Evolutionary conservation across 257 asterid genomes (phyloP), one percentile per base, ranked within the genome.

Genomic region (Fraxinus excelsior): DNA sequence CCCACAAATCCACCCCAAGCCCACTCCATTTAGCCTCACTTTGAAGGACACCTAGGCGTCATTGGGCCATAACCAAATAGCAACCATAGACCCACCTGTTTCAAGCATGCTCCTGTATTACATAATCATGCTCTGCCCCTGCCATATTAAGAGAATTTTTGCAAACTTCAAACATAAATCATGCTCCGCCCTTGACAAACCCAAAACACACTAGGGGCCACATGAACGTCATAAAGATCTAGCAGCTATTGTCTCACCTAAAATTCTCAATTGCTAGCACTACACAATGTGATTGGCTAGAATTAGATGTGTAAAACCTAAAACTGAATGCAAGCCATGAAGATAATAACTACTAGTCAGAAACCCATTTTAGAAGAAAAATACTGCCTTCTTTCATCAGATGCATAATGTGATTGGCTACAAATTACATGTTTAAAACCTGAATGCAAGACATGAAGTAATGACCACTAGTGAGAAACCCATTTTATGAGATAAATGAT

Each of bases 191-290:
- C 53, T 2, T 67, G 79, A 76, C 44, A 35, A 31, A 31, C 21
- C 14, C 10, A 16, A 32, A 16, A 34, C 40, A 35, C 12, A 68
- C 32, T 9, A 42, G 60, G 21, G 67, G 31, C 25, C 46, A 72
- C 29, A 75, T 53, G 69, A 38, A 67, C 18, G 38, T 74, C 32
- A 44, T 34, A 77, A 65, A 34, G 26, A 70, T 14, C 28, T 38
- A 78, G 71, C 56, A 44, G 44, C 56, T 40, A 71, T 5, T 70
- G 68, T 26, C 79, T 79, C 68, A 70, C 73, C 81, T 64, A 38
- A 37, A 56, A 76, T 64, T 51, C 66, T 16, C 60, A 49, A 49
- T 23, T n/a, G 29, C 31, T 58, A 23, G 1, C 29, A 23, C 42
- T 37, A 2, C 42, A 37, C 42, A 37, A 37, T 37, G 10, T 37